Conservation (phyloP, 2,329 filamentous ascomycete species). For the Talaromyces rugulosus region DNA sequence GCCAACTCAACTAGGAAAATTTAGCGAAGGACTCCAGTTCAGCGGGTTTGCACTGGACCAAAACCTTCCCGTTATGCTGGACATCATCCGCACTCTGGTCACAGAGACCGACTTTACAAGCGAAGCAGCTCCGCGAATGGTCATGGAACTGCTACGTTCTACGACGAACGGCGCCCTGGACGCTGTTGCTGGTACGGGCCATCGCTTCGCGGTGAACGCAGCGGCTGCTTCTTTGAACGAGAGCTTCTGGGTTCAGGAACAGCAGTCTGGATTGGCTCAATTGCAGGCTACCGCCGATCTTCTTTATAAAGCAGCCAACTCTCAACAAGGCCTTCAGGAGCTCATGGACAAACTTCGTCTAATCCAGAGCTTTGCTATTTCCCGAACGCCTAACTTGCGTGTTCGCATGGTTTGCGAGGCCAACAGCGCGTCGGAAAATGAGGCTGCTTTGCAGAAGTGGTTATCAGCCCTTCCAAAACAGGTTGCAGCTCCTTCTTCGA, state of each 20-base stretch:
- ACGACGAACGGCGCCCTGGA: conserved; percentile 88
- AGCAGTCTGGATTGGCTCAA: conserved; percentile 86
- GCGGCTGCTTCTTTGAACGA: conserved; percentile 75
- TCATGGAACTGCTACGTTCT: conserved; percentile 80
- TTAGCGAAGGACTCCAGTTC: conserved; percentile 77
- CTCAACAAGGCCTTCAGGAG: conserved; percentile 65
- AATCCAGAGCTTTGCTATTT: conserved; percentile 75
- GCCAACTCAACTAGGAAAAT: conserved; percentile 65
- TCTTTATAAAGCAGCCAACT: conserved; percentile 61
- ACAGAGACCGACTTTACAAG: conserved; percentile 87
- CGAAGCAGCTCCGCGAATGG: conserved; percentile 72
- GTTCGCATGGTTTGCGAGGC: conserved; percentile 80
- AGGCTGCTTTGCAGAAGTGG: conserved; percentile 67
- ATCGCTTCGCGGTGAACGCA: conserved; percentile 78
- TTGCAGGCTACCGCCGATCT: conserved; percentile 78
- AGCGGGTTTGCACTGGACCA: conserved; percentile 83
- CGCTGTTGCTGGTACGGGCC: conserved; percentile 83
- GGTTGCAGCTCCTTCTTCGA: conserved; percentile 31
- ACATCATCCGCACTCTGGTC: conserved; percentile 74
- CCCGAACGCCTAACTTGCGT: conserved; percentile 64
- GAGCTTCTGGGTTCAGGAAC: conserved; percentile 69
- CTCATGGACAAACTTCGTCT: conserved; percentile 78
- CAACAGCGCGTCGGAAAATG: conserved; percentile 67
- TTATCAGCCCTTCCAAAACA: conserved; percentile 55
- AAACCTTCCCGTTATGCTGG: conserved; percentile 87